These are phyloP conservation scores for Phytophthora megakarya DNA, from an alignment of 352 stramenopile genomes.

Conservation along the genomic window DNA sequence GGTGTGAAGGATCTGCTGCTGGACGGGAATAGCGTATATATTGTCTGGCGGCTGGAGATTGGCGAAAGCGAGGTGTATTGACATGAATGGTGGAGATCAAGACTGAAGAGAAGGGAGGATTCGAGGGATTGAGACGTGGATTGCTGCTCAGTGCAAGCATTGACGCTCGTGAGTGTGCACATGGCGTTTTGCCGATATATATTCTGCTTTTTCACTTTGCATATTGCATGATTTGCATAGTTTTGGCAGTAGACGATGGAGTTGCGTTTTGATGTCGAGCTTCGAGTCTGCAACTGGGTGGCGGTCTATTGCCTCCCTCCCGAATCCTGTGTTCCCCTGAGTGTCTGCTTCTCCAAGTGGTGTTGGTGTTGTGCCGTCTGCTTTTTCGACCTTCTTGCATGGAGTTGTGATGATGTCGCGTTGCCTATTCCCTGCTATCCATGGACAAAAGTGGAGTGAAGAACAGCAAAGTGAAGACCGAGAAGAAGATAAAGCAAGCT, in stretches of 20 bases:
- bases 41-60: constrained; percentile 17
- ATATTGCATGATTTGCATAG: constrained; percentile 30
- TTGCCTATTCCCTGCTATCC: constrained; percentile 17
- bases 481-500: constrained; percentile 23
- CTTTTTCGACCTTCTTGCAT: constrained; percentile 25
- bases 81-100: constrained; percentile 21
- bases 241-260: constrained; percentile 38
- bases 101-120: not conserved
- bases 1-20: constrained; percentile 7
- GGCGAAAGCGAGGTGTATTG: constrained; percentile 12
- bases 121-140: not conserved
- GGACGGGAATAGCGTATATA: constrained; percentile 23
- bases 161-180: constrained; percentile 20
- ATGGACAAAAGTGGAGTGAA: constrained; percentile 11
- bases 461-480: constrained; percentile 10
- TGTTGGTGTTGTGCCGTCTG: constrained; percentile 32
- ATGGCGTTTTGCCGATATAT: constrained; percentile 32
- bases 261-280: constrained; percentile 39
- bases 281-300: constrained; percentile 21
- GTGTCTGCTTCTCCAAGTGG: constrained; percentile 18
- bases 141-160: constrained; percentile 14
- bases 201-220: constrained; percentile 36
- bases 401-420: constrained; percentile 27
- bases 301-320: constrained; percentile 13
- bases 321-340: constrained; percentile 8